phyloP scores from a whole-genome alignment of 1,139 yeast species.

The Scheffersomyces lignicola region DNA sequence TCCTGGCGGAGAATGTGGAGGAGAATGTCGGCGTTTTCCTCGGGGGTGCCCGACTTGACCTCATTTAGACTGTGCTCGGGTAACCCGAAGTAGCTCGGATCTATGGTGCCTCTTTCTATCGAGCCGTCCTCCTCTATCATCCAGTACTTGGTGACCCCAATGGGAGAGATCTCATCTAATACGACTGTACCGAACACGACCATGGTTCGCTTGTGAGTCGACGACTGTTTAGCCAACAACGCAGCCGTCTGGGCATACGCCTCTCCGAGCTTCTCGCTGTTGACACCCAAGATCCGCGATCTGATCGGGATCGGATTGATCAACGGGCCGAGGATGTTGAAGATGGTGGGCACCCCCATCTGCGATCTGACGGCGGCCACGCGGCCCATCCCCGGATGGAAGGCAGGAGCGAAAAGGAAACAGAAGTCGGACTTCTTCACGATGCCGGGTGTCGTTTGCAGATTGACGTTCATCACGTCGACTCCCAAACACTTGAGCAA shows the following conservation, averaged over 20 bases:
- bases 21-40: slow-evolving; percentile 71
- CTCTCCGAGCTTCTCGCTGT: slow-evolving; percentile 72
- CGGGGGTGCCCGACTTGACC: slow-evolving; percentile 85
- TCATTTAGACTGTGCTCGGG: slow-evolving; percentile 65
- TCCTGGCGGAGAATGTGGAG: slow-evolving; percentile 57
- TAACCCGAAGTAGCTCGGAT: slow-evolving; percentile 77
- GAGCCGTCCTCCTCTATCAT: slow-evolving; percentile 50
- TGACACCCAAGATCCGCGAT: slow-evolving; percentile 87
- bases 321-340: slow-evolving; percentile 90
- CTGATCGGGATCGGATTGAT: slow-evolving; percentile 85
- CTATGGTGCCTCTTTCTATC: slow-evolving; percentile 34
- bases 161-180: slow-evolving; percentile 89
- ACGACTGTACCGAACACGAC: slow-evolving; percentile 93
- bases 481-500: slow-evolving; percentile 75
- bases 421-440: slow-evolving; percentile 60
- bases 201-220: slow-evolving; percentile 58
- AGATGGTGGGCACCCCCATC: slow-evolving; percentile 87
- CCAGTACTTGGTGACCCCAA: slow-evolving; percentile 84
- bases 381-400: slow-evolving; percentile 89
- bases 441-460: slow-evolving; percentile 62
- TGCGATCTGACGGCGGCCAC: slow-evolving; percentile 76
- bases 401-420: slow-evolving; percentile 88
- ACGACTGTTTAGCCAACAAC: slow-evolving; percentile 45
- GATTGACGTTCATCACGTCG: slow-evolving; percentile 67
- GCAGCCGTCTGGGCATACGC: slow-evolving; percentile 83